phyloP scores from a whole-genome alignment of 768 basidiomycete genomes.

The Boletus reticuloceps region DNA sequence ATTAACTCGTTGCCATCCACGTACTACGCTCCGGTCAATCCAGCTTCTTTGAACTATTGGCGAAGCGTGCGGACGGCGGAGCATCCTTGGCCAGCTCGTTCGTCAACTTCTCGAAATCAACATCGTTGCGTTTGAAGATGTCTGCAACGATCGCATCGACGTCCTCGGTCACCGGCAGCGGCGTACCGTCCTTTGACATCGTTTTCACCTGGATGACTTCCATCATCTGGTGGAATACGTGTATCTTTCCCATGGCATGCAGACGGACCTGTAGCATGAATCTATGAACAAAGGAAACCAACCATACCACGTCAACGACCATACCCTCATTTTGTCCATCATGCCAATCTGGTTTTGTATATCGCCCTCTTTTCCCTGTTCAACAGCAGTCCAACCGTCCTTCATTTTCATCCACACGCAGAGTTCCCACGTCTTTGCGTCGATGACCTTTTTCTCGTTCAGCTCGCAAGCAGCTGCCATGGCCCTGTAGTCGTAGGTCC shows the following conservation, averaged over 20 bases:
- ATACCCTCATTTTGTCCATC: slow-evolving; percentile 32
- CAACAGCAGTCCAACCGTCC: slow-evolving; percentile 27
- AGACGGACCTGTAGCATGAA: slow-evolving; percentile 21
- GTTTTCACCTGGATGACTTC: slow-evolving; percentile 33
- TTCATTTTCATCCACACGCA: slow-evolving; percentile 34
- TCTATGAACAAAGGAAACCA: neutral
- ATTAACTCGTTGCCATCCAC: neutral
- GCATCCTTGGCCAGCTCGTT: slow-evolving; percentile 19
- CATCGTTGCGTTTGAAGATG: slow-evolving; percentile 30
- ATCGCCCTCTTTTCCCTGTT: slow-evolving; percentile 25
- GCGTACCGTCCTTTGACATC: slow-evolving; percentile 20
- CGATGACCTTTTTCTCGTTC: slow-evolving; percentile 19
- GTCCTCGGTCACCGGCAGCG: slow-evolving; percentile 27
- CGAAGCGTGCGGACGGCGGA: slow-evolving; percentile 22
- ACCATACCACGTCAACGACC: neutral
- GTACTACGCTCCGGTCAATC: slow-evolving; percentile 19
- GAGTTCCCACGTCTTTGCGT: slow-evolving; percentile 26
- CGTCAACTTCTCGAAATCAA: slow-evolving; percentile 31
- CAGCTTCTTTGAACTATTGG: slow-evolving; percentile 25
- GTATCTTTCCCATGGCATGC: slow-evolving; percentile 27
- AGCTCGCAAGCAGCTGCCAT: slow-evolving; percentile 26
- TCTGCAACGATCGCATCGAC: slow-evolving; percentile 31
- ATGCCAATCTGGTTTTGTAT: slow-evolving; percentile 19
- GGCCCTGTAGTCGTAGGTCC: slow-evolving; percentile 29
- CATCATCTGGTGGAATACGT: slow-evolving; percentile 33